Evolutionary conservation across 345 rosid species (phyloP), one percentile per base, ranked within the genome.

Genomic region (Reutealis trisperma): DNA sequence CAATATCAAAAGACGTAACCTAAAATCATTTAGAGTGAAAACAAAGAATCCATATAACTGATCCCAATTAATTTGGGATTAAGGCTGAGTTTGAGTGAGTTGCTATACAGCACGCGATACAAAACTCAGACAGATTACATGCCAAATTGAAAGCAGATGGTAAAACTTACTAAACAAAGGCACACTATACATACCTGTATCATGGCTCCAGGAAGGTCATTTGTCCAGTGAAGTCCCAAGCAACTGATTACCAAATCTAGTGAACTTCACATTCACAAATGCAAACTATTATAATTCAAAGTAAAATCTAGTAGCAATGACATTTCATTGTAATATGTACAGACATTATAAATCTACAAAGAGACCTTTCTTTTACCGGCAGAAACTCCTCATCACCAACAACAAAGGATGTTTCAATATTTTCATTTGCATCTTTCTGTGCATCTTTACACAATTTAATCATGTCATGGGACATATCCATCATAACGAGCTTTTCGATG

Each of bases 121-220:
- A 42, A 61, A 73, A 73, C 61, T 18, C 59, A 44, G 12, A 18
- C 55, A 41, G 51, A 67, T n/a, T 9, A 5, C 18, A 44, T 67
- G 51, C 22, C 51, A n/a, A 22, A n/a, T 45, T 25, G 54, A 51
- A 34, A 37, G 27, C 18, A 76, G 58, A 73, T 60, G 24, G 12
- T 24, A 78, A 63, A 25, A 57, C 6, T 6, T 10, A 24, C 67
- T 4, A 66, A 21, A 51, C 7, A 37, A 5, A 55, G 2, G 44
- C 58, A 41, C 8, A 37, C 10, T 47, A 47, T 47, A 59, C 63
- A 51, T 64, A 92, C 98, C 93, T 96, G 98, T 73, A 93, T 96
- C 99, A 96, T 92, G 73, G 99, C 88, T 72, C 99, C 99, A 21
- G 97, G 99, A 79, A 96, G 97, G 88, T 96, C 99, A 84, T 96